phyloP scores from a whole-genome alignment of 306 rosid genomes.

The Datisca glomerata region DNA sequence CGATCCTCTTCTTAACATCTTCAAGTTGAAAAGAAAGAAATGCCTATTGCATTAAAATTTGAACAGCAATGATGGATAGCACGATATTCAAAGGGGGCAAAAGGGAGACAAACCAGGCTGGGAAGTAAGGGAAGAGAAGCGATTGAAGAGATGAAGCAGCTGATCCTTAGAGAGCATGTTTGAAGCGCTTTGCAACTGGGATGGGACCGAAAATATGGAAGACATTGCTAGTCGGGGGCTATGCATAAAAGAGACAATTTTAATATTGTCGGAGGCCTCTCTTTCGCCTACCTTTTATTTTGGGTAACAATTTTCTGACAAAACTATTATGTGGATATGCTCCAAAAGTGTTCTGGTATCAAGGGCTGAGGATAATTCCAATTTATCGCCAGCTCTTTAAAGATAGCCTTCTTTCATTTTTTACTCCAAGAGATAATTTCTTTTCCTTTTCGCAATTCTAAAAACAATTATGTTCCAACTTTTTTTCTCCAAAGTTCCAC shows the following conservation, averaged over 20 bases:
- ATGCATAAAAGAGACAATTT: not conserved
- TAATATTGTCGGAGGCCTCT: too few relatives aligned
- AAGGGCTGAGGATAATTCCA: not conserved
- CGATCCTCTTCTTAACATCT: conserved; percentile 70
- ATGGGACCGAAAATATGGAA: conserved; percentile 12
- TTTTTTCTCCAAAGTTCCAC: too few relatives aligned
- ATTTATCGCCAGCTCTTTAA: not conserved
- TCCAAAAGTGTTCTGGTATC: too few relatives aligned
- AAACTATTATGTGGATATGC: too few relatives aligned
- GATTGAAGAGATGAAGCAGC: conserved; percentile 57
- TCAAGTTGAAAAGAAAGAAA: conserved; percentile 1
- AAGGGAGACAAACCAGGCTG: conserved; percentile 37
- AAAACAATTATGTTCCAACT: too few relatives aligned
- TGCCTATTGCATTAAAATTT: not conserved
- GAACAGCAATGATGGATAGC: not conserved
- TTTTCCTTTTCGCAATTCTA: too few relatives aligned
- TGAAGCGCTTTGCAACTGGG: conserved; percentile 15
- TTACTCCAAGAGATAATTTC: too few relatives aligned
- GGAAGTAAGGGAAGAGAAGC: conserved; percentile 45
- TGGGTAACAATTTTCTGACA: too few relatives aligned
- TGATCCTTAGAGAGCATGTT: conserved; percentile 47
- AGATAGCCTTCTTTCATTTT: not conserved
- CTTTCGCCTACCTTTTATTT: too few relatives aligned
- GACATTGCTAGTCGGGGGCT: not conserved
- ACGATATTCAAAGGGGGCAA: not conserved